These are phyloP conservation scores for Zymoseptoria ardabiliae DNA, from an alignment of 2,329 filamentous ascomycete species.

Conservation along the genomic window DNA sequence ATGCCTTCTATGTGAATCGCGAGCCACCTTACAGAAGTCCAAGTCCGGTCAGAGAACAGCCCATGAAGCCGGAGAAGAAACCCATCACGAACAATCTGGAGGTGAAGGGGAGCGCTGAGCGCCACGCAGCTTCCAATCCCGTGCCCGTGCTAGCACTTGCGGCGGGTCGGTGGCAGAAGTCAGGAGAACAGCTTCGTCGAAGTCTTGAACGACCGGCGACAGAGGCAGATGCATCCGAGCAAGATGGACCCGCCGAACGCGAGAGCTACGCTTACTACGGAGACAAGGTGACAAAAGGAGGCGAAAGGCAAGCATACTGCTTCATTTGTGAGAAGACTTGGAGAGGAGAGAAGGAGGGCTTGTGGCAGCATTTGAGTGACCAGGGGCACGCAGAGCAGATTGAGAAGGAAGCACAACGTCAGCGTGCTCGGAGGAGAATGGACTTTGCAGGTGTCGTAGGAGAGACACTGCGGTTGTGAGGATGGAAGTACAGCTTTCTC, in stretches of 20 bases:
- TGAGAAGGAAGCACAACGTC: not conserved
- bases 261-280: not conserved
- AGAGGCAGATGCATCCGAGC: not conserved
- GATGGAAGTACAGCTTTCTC: no score
- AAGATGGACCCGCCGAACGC: not conserved
- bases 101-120: not conserved
- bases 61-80: not conserved
- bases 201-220: not conserved
- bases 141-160: not conserved
- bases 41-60: not conserved
- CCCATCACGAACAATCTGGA: not conserved
- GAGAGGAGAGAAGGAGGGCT: not conserved
- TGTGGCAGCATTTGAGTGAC: not conserved
- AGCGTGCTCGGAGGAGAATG: not conserved
- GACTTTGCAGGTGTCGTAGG: not conserved
- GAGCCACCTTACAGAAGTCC: slow-evolving; percentile 8
- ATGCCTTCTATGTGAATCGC: slow-evolving; percentile 15
- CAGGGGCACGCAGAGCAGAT: not conserved
- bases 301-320: not conserved
- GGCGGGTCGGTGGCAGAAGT: not conserved
- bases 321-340: not conserved
- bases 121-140: not conserved
- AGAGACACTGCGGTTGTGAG: not conserved
- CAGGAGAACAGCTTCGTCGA: not conserved
- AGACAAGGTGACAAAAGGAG: not conserved